A percentile compares a stretch with the other conserved stretches of the same genome.
Conservation (phyloP, 305 asterid genomes). For the Andrographis paniculata region DNA sequence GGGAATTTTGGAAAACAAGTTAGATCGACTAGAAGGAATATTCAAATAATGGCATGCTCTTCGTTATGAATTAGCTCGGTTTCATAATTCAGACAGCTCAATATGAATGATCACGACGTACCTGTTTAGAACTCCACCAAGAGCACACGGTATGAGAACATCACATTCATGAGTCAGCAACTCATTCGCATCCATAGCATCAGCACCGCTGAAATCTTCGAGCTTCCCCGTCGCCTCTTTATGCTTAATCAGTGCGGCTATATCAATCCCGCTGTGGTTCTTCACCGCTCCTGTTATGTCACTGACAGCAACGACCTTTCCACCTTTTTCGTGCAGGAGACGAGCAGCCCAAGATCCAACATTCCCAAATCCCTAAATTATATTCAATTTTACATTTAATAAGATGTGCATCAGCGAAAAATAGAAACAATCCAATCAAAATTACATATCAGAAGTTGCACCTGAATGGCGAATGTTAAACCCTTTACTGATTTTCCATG, state of each 20-base stretch:
- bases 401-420: conserved; percentile 2
- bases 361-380: conserved; percentile 77
- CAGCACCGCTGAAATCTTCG: conserved; percentile 54
- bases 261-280: conserved; percentile 40
- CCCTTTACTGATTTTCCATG: conserved; percentile 72
- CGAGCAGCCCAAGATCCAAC: conserved; percentile 92
- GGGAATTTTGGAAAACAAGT: too few species aligned
- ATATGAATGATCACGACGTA: conserved; percentile 14
- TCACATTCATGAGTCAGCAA: conserved; percentile 73
- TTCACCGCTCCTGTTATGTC: conserved; percentile 86
- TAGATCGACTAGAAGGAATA: not conserved
- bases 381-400: conserved; percentile 3
- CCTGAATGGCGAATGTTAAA: conserved; percentile 86
- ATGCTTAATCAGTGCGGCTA: conserved; percentile 28
- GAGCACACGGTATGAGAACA: conserved; percentile 89
- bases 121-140: conserved; percentile 92
- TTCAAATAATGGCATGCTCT: not conserved
- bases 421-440: conserved; percentile 2
- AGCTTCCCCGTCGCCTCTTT: conserved; percentile 53
- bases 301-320: conserved; percentile 82
- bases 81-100: too few species aligned
- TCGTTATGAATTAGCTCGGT: too few species aligned
- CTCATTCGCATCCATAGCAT: conserved; percentile 58
- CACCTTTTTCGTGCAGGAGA: conserved; percentile 80
- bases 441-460: conserved; percentile 13